A percentile compares a stretch with the other conserved stretches of the same genome.
These are phyloP conservation scores for Anthracocystis panici-leucophaei DNA, from an alignment of 1,284 basidiomycete species.

Conservation along the genomic window DNA sequence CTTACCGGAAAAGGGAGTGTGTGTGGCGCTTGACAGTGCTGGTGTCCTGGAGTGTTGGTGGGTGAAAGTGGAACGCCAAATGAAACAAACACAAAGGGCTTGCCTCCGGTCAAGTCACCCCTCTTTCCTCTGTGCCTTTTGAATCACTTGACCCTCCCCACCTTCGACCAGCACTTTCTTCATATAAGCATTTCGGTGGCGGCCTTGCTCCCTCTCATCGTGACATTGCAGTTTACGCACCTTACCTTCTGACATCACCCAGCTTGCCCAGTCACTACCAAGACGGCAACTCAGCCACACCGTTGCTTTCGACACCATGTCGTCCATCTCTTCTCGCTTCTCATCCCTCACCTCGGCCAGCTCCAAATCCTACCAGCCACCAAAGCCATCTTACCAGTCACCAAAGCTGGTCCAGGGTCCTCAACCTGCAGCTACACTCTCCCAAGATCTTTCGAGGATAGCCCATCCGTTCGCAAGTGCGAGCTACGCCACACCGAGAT, in stretches of 20 bases:
- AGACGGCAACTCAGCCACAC: neutral
- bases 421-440: neutral
- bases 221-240: too few relatives aligned
- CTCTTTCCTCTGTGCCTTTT: neutral
- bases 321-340: slow-evolving; percentile 19
- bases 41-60: neutral
- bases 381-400: slow-evolving; percentile 36
- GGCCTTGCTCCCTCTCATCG: too few relatives aligned
- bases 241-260: neutral
- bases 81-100: slow-evolving; percentile 20
- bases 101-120: neutral
- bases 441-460: neutral
- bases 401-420: slow-evolving; percentile 34
- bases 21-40: slow-evolving; percentile 4
- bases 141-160: neutral
- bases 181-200: neutral
- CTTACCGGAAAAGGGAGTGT: neutral
- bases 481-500: slow-evolving; percentile 1
- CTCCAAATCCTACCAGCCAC: slow-evolving; percentile 18
- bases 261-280: neutral
- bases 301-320: slow-evolving; percentile 8
- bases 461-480: slow-evolving; percentile 14
- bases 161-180: too few relatives aligned
- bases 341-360: slow-evolving; percentile 11
- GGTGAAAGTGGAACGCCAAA: neutral